These are phyloP conservation scores for Hanseniaspora mollemarum DNA, from an alignment of 805 yeast species.

Conservation along the genomic window DNA sequence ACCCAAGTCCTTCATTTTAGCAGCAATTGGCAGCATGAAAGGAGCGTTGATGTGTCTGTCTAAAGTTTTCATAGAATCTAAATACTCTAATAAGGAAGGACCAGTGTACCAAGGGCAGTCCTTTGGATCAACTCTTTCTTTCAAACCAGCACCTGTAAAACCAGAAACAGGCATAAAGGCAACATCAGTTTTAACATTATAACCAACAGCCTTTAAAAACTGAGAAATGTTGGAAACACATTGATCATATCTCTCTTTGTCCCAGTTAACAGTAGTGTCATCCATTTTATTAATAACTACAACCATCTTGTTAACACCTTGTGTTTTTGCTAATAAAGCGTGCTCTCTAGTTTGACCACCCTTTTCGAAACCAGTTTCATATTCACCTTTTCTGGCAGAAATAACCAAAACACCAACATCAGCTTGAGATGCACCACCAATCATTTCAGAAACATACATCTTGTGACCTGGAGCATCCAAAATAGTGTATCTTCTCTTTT, in stretches of 20 bases:
- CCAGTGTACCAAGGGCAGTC: slow-evolving; percentile 91
- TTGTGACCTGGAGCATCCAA: slow-evolving; percentile 99
- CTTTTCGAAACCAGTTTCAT: slow-evolving; percentile 97
- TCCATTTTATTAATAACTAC: slow-evolving; percentile 98
- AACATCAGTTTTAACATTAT: slow-evolving; percentile 71
- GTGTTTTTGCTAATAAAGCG: slow-evolving; percentile 92
- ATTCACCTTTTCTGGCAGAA: slow-evolving; percentile 97
- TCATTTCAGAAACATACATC: slow-evolving; percentile 97
- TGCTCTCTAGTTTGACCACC: slow-evolving; percentile 99
- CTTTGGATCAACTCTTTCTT: slow-evolving; percentile 60
- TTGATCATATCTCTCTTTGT: slow-evolving; percentile 90
- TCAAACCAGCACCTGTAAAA: slow-evolving; percentile 91
- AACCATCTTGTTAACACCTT: slow-evolving; percentile 87
- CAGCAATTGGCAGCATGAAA: slow-evolving; percentile 90
- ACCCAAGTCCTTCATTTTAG: slow-evolving; percentile 94
- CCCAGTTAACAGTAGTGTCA: slow-evolving; percentile 93
- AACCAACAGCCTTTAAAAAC: slow-evolving; percentile 83
- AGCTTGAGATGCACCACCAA: slow-evolving; percentile 99
- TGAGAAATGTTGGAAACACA: slow-evolving; percentile 71
- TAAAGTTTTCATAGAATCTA: slow-evolving; percentile 69
- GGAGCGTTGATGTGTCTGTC: slow-evolving; percentile 88
- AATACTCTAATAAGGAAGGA: slow-evolving; percentile 79
- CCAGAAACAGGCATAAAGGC: slow-evolving; percentile 96
- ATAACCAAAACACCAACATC: slow-evolving; percentile 96
- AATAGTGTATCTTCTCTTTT: slow-evolving; percentile 92